Evolutionary conservation across 805 yeast genomes (phyloP), one percentile per base, ranked within the genome.

Genomic region (Suhomyces sp.): DNA sequence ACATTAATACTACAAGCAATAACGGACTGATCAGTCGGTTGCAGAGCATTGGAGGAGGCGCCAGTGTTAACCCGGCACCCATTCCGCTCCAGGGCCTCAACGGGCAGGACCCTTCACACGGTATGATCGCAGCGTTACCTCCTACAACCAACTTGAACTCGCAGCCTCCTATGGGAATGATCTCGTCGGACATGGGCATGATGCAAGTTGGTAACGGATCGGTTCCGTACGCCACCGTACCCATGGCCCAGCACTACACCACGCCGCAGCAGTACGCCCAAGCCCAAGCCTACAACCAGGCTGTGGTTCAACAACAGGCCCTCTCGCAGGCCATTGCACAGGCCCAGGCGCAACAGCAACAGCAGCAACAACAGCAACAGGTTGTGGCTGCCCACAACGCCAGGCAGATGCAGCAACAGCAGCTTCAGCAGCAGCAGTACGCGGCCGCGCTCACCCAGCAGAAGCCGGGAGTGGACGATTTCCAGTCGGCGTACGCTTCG

Each of bases 281-380:
- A 36, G 51, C 56, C 12, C 54, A 51, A 40, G 47, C 51, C 7
- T 48, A 51, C 46, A 58, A 58, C 53, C 65, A 60, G 45, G 62
- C 62, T 17, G 53, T 58, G 42, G 58, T 56, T 12, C 65, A 61
- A 49, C 60, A 59, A 38, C 65, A 62, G 53, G 63, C 60, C 31
- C 60, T 58, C 35, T 60, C 60, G 44, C 65, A 60, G 52, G 62
- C 61, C n/a, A 52, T 60, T 13, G 59, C 57, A 5, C 61, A 59
- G 41, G 59, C 59, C 8, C 42, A 38, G n/a, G 42, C 42, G 6
- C 65, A 23, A 49, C 70, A 44, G 45, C 65, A 35, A 33, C 65
- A 46, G 48, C 62, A 24, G 50, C 56, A 47, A 48, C 59, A 53
- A 44, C 48, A 55, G 50, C 49, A 47, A 23, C 55, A 53, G 48